These are phyloP conservation scores for Barnettozyma siamensis DNA, from an alignment of 805 yeast genomes.

Conservation along the genomic window DNA sequence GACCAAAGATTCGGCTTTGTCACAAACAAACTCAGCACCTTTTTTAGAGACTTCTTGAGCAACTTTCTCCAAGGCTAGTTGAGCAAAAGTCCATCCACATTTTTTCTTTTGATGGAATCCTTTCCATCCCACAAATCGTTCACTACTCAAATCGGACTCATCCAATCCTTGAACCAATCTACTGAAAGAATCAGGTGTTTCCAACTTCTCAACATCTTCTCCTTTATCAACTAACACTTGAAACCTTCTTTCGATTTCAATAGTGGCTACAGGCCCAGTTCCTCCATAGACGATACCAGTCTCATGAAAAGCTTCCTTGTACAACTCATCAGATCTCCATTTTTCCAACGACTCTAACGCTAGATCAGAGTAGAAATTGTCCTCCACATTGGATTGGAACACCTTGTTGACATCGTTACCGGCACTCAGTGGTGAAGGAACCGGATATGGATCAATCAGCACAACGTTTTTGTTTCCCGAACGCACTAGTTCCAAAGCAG, in stretches of 20 bases:
- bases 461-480: constrained; percentile 29
- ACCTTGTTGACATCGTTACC: constrained; percentile 39
- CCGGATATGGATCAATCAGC: constrained; percentile 27
- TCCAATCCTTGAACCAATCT: constrained; percentile 3
- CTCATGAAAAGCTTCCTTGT: constrained; percentile 28
- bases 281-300: constrained; percentile 30
- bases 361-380: constrained; percentile 19
- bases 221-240: constrained; percentile 3
- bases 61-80: constrained; percentile 26
- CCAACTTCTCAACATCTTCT: constrained; percentile 7
- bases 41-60: constrained; percentile 24
- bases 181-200: constrained; percentile 7
- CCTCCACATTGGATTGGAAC: constrained; percentile 23
- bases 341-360: constrained; percentile 30
- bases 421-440: constrained; percentile 35
- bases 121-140: constrained; percentile 25
- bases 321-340: constrained; percentile 31
- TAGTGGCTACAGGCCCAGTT: constrained; percentile 3
- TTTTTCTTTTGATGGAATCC: constrained; percentile 28
- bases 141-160: not conserved
- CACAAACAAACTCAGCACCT: constrained; percentile 29
- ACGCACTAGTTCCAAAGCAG: constrained; percentile 32
- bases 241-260: constrained; percentile 6
- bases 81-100: constrained; percentile 36
- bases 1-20: constrained; percentile 12